Evolutionary conservation across 1,139 yeast genomes (phyloP), one percentile per base, ranked within the genome.

Genomic region (Magnusiomyces sp.): DNA sequence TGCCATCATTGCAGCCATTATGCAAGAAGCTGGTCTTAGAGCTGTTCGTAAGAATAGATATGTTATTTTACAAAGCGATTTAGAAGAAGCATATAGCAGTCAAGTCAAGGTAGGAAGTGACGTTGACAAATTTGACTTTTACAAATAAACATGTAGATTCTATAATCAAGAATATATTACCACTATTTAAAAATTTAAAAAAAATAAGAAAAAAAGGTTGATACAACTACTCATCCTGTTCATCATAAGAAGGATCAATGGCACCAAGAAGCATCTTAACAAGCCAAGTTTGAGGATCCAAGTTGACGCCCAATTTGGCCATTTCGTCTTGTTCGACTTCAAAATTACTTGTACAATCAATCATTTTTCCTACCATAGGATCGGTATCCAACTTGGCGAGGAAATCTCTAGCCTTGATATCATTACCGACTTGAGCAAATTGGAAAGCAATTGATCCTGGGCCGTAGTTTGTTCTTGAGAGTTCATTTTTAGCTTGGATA

Each of bases 1-100:
- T 62, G 98, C 99, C 6, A 80, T 90, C 53, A 94, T 94, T 65
- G 97, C 98, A 33, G 98, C 98, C 29, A 92, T 94, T 60, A 92
- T 94, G 98, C 98, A 94, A 76, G 99, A 94, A 71, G 99, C 99
- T 31, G 99, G 99, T 58, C 77, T 94, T 60, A 80, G 97, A 61
- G 99, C 99, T 0, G 97, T 94, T 47, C 83, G 99, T 54, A 92
- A 92, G 74, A 92, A 92, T 70, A 81, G 99, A 70, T 92, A 92
- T 69, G 95, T 94, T 71, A 92, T 94, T 59, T 74, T 94, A 63
- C 97, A 92, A 71, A 80, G 83, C 63, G 99, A 94, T 71, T 75
- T 94, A 66, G 98, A 94, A 66, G 98, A 94, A 71, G 98, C 98
- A 7, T 94, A 94, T 71, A 85, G 95, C 53, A 74, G 95, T 48